Evolutionary conservation across 1,284 basidiomycete species (phyloP).

Genomic region (Bjerkandera adusta): DNA sequence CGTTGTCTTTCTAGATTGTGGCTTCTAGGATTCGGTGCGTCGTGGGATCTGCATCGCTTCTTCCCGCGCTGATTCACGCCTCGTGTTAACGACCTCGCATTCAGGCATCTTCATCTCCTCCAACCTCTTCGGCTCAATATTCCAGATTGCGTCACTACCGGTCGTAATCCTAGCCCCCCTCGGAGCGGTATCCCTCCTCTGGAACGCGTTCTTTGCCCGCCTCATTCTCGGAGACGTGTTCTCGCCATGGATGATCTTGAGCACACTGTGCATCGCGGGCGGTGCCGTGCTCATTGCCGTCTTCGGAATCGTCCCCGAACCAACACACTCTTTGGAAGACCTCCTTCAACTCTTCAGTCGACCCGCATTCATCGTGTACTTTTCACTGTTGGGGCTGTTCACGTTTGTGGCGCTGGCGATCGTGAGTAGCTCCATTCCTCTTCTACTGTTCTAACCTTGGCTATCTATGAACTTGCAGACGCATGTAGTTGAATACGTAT

Average conservation of each 20-base stretch:
- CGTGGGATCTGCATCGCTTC: background rate
- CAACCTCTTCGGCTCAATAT: conserved; percentile 90
- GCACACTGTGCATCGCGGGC: conserved; percentile 84
- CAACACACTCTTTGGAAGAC: conserved; percentile 87
- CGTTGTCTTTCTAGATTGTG: conserved; percentile 54
- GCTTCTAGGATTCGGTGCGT: conserved; percentile 76
- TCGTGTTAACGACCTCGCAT: conserved; percentile 7
- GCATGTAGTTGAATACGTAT: conserved; percentile 53
- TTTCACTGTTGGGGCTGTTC: conserved; percentile 67
- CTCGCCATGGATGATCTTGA: conserved; percentile 81
- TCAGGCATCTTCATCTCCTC: conserved; percentile 78
- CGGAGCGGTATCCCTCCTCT: conserved; percentile 89
- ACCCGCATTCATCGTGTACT: conserved; percentile 81
- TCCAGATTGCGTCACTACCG: conserved; percentile 93
- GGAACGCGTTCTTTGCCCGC: conserved; percentile 93
- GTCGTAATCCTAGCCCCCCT: conserved; percentile 92
- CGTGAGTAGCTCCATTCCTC: conserved; percentile 43
- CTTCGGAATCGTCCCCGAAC: conserved; percentile 92
- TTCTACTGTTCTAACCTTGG: conserved; percentile 2
- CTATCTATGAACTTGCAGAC: conserved; percentile 37
- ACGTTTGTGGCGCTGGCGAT: conserved; percentile 61
- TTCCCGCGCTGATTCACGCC: conserved; percentile 11
- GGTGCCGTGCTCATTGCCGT: conserved; percentile 90
- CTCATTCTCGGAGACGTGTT: conserved; percentile 86
- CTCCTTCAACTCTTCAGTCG: conserved; percentile 79